Percentiles rank a stretch among this genome's conserved stretches.
Evolutionary conservation across 164 flowering plant genomes (phyloP).

Genomic region (Chimonanthus salicifolius): DNA sequence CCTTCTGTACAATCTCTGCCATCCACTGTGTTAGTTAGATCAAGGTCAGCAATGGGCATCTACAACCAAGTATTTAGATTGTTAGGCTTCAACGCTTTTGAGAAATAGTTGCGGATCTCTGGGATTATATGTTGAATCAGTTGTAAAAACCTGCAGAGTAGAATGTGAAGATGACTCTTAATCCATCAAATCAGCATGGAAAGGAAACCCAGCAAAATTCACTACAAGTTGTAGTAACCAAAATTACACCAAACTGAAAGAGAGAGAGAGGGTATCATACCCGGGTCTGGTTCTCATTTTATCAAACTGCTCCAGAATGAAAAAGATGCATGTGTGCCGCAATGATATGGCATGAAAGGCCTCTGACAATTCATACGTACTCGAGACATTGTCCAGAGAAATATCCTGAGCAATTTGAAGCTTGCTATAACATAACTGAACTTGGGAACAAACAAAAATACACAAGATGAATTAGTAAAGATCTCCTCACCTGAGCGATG

Average conservation of each 20-base stretch:
- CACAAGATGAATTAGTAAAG: background rate
- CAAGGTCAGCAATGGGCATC: slow-evolving; percentile 20
- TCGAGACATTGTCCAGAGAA: slow-evolving; percentile 71
- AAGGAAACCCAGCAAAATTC: background rate
- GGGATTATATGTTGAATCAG: slow-evolving; percentile 74
- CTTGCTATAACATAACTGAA: background rate
- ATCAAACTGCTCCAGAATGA: slow-evolving; percentile 78
- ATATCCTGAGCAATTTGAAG: slow-evolving; percentile 46
- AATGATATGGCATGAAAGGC: slow-evolving; percentile 84
- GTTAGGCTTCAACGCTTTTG: slow-evolving; percentile 54
- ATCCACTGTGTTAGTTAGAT: slow-evolving; percentile 23
- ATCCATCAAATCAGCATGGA: background rate
- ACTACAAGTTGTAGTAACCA: background rate
- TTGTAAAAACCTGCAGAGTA: slow-evolving; percentile 49
- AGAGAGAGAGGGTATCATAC: slow-evolving; percentile 36
- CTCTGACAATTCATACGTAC: slow-evolving; percentile 97
- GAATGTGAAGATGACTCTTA: background rate
- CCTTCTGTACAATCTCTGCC: slow-evolving; percentile 16
- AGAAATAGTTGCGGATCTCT: slow-evolving; percentile 72
- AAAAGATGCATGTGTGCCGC: slow-evolving; percentile 77
- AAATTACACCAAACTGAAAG: background rate
- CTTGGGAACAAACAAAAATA: background rate
- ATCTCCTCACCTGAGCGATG: slow-evolving; percentile 46
- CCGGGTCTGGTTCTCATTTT: slow-evolving; percentile 62
- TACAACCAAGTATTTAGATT: slow-evolving; percentile 31